phyloP scores from a whole-genome alignment of 345 rosid genomes.

The Pugionium cornutum region DNA sequence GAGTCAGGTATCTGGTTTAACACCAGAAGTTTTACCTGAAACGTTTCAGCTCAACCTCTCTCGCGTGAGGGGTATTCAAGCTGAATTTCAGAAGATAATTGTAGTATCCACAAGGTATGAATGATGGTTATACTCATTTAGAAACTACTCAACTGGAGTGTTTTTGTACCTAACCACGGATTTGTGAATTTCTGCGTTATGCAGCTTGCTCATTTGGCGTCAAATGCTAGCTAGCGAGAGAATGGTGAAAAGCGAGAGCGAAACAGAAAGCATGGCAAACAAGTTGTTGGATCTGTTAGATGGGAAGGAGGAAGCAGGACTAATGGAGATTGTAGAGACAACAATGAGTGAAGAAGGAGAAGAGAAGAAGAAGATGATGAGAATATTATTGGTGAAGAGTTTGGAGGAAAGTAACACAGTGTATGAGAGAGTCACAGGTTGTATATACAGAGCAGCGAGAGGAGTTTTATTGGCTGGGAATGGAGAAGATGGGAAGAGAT shows the following conservation, averaged over 20 bases:
- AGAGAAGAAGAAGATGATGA: slow-evolving; percentile 61
- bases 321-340: slow-evolving; percentile 60
- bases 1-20: slow-evolving; percentile 58
- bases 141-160: neutral
- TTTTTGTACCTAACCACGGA: neutral
- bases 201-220: slow-evolving; percentile 81
- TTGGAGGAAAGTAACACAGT: slow-evolving; percentile 76
- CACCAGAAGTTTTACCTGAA: slow-evolving; percentile 63
- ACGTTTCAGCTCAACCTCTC: slow-evolving; percentile 65
- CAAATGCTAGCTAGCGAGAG: slow-evolving; percentile 69
- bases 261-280: slow-evolving; percentile 55
- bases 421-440: slow-evolving; percentile 64
- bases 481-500: slow-evolving; percentile 50
- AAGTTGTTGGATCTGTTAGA: slow-evolving; percentile 59
- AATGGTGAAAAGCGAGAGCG: slow-evolving; percentile 46
- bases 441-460: slow-evolving; percentile 64
- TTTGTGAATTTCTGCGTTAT: neutral
- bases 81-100: slow-evolving; percentile 75
- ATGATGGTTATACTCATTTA: slow-evolving; percentile 1
- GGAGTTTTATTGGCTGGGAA: slow-evolving; percentile 70
- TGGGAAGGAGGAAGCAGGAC: slow-evolving; percentile 48
- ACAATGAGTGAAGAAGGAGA: slow-evolving; percentile 44
- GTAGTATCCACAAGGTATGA: slow-evolving; percentile 69
- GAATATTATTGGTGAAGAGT: slow-evolving; percentile 67
- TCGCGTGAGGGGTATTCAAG: slow-evolving; percentile 73